Evolutionary conservation across 106 monocot genomes (phyloP), one percentile per base, ranked within the genome.

Genomic region (Phalaenopsis aphrodite): DNA sequence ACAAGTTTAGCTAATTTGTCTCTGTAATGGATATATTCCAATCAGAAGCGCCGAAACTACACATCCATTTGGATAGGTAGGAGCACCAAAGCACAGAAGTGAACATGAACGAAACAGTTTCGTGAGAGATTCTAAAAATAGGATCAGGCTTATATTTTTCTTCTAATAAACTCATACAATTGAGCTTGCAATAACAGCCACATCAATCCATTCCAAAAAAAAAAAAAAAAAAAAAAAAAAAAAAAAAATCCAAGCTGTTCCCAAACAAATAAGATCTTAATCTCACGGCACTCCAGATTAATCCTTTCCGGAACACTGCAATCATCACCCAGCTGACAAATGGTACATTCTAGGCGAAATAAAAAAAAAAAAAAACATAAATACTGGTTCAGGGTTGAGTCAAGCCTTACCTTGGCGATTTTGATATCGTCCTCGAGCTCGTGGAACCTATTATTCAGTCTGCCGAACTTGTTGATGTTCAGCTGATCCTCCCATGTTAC

Each of bases 401-500:
- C 36, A 43, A 45, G 45, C 16, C 74, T 49, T 49, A 96, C 91
- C 91, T 91, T 93, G 19, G 93, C 88, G 78, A 86, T 72, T 82
- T 91, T 96, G 89, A 96, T 96, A 79, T 96, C 93, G 38, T 96
- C 96, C 41, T 95, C 91, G 39, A 93, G 93, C 83, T 96, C 93
- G 56, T 96, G 93, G 82, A 93, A 90, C 41, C 91, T 78, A 83
- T 91, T 96, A 85, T 96, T 96, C 82, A 96, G 80, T 77, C 96
- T 85, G 56, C 96, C 90, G 38, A 96, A 96, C 71, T 85, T 89
- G 86, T 96, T 96, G 76, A 96, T 93, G 84, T 93, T 93, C 89
- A 90, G 90, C 84, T 95, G 93, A 76, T 95, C 95, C 77, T 95
- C 95, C 95, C 95, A 95, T 41, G 95, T 95, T 78, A 95, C 95